A percentile compares a stretch with the other conserved stretches of the same genome.
phyloP scores from a whole-genome alignment of 1,284 basidiomycete species.

The Hortiboletus rubellus region DNA sequence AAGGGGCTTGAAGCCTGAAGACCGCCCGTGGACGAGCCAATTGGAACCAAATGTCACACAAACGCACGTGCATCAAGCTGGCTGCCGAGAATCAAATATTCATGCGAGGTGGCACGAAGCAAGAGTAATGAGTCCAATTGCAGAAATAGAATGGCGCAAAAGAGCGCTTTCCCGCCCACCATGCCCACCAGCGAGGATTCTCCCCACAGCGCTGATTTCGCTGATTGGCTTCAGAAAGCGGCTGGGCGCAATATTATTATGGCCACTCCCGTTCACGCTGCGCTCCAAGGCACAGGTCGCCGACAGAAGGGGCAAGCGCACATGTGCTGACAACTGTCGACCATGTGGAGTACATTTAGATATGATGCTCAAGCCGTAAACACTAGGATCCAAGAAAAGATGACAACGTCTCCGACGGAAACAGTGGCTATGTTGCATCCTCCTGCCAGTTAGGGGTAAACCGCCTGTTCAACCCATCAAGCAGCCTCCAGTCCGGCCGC shows the following conservation, averaged over 20 bases:
- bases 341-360: not conserved
- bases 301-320: not conserved
- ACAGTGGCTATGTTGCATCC: not conserved
- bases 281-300: not conserved
- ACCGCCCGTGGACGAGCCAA: not conserved
- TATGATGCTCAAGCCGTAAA: not conserved
- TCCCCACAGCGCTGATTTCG: not conserved
- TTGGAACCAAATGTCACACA: not conserved
- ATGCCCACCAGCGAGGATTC: not conserved
- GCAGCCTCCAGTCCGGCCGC: conserved; percentile 45
- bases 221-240: not conserved
- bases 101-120: not conserved
- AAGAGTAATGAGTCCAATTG: not conserved
- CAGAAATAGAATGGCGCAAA: not conserved
- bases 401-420: not conserved
- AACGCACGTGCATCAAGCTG: not conserved
- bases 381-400: not conserved
- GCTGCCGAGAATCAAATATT: not conserved
- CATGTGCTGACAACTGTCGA: not conserved
- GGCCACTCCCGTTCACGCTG: not conserved
- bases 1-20: not conserved
- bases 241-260: not conserved
- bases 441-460: not conserved
- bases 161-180: not conserved
- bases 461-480: conserved; percentile 1